Conservation (phyloP, 257 asterid species). For the Euphrasia confusa region DNA sequence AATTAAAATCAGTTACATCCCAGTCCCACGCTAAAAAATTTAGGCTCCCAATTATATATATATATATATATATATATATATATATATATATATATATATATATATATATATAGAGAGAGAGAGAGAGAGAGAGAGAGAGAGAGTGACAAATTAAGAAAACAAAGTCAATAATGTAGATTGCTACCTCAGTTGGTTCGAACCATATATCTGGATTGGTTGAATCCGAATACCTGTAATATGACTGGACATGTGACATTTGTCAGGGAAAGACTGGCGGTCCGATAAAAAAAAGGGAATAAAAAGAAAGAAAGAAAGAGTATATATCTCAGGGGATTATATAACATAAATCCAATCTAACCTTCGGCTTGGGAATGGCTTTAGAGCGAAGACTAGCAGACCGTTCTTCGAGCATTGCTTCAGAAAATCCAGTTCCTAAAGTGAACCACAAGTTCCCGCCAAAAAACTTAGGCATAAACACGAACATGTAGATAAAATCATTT, state of each 20-base stretch:
- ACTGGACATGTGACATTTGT: constrained; percentile 39
- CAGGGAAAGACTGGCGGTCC: constrained; percentile 18
- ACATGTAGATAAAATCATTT: neutral
- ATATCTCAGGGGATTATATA: constrained; percentile 9
- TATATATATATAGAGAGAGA: too few species aligned
- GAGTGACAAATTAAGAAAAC: neutral
- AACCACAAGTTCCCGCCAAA: constrained; percentile 20
- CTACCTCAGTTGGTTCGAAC: constrained; percentile 96
- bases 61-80: too few species aligned
- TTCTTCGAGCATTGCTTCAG: constrained; percentile 85
- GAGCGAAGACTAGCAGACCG: constrained; percentile 79
- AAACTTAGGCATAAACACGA: constrained; percentile 8
- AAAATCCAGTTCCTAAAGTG: constrained; percentile 82
- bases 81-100: too few species aligned
- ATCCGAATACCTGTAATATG: constrained; percentile 80
- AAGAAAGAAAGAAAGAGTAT: neutral
- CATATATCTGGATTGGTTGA: constrained; percentile 84
- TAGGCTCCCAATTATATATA: neutral
- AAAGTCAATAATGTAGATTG: constrained; percentile 11
- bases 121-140: neutral
- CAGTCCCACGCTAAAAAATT: neutral
- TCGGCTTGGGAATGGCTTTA: constrained; percentile 76
- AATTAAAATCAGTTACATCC: neutral
- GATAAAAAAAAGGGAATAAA: neutral
- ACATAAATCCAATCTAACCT: constrained; percentile 40